phyloP scores from a whole-genome alignment of 106 monocot genomes.

The Dendrobium nobile region DNA sequence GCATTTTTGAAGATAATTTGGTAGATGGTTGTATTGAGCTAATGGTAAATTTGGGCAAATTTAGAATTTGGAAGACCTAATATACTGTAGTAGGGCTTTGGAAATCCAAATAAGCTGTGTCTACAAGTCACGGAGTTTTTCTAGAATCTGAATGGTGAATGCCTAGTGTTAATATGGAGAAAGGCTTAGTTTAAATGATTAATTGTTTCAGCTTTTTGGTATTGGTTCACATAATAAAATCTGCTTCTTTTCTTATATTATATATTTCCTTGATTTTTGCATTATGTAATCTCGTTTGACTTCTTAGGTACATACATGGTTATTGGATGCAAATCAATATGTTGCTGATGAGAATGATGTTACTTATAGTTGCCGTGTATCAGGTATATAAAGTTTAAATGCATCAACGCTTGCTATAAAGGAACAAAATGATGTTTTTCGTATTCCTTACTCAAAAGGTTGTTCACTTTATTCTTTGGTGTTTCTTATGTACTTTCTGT shows the following conservation, averaged over 20 bases:
- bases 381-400: constrained; percentile 37
- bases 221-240: not conserved
- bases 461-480: constrained; percentile 3
- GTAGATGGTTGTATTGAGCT: not conserved
- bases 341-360: constrained; percentile 92
- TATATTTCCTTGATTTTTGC: not conserved
- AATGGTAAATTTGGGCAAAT: not conserved
- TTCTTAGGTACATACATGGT: constrained; percentile 69
- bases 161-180: not conserved
- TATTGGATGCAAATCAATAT: constrained; percentile 81
- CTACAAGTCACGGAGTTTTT: not conserved
- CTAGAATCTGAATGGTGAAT: not conserved
- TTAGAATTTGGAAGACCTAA: not conserved
- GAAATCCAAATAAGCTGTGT: not conserved
- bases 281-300: not conserved
- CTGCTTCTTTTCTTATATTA: not conserved
- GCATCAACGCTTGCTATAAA: not conserved
- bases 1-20: not conserved
- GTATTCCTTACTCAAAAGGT: not conserved
- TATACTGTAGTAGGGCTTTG: not conserved
- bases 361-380: constrained; percentile 94
- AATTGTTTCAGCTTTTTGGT: not conserved
- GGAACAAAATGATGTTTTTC: not conserved
- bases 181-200: not conserved
- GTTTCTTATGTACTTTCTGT: not conserved